A percentile compares a stretch with the other conserved stretches of the same genome.
phyloP scores from a whole-genome alignment of 805 yeast genomes.

The Lipomyces yamanashiensis region DNA sequence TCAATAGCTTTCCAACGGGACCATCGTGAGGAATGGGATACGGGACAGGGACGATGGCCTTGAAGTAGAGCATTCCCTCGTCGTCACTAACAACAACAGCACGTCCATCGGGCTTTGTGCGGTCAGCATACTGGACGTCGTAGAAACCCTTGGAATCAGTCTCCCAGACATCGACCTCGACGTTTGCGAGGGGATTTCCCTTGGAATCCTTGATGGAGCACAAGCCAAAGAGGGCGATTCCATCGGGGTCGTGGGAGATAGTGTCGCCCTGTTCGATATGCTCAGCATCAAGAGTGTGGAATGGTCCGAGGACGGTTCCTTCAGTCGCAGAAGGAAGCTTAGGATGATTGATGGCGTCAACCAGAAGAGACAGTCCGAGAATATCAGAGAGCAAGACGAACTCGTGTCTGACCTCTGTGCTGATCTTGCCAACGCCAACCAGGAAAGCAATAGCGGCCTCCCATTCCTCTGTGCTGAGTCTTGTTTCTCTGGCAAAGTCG shows the following conservation, averaged over 20 bases:
- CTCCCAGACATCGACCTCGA: constrained; percentile 47
- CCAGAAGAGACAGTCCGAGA: constrained; percentile 46
- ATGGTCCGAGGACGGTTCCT: constrained; percentile 48
- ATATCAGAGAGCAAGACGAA: constrained; percentile 47
- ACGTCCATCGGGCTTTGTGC: constrained; percentile 46
- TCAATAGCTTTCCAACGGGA: constrained; percentile 47
- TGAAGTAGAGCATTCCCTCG: constrained; percentile 42
- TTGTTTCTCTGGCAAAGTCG: constrained; percentile 47
- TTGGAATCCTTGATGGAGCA: constrained; percentile 42
- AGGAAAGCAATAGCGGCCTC: constrained; percentile 44
- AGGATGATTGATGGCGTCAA: constrained; percentile 42
- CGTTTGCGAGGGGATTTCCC: constrained; percentile 44
- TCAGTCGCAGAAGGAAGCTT: constrained; percentile 40
- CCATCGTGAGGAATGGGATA: constrained; percentile 51
- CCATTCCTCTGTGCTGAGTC: constrained; percentile 48
- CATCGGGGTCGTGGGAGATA: constrained; percentile 46
- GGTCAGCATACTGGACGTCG: constrained; percentile 45
- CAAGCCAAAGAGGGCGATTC: constrained; percentile 40
- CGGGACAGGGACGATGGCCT: constrained; percentile 46
- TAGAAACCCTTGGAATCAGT: constrained; percentile 48
- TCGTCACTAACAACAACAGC: constrained; percentile 44
- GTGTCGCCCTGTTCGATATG: constrained; percentile 44
- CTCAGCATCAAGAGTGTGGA: constrained; percentile 45
- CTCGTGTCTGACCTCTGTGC: constrained; percentile 44
- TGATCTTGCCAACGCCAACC: constrained; percentile 46